These are phyloP conservation scores for Pythium scleroteichum DNA, from an alignment of 352 stramenopile species.

Conservation along the genomic window DNA sequence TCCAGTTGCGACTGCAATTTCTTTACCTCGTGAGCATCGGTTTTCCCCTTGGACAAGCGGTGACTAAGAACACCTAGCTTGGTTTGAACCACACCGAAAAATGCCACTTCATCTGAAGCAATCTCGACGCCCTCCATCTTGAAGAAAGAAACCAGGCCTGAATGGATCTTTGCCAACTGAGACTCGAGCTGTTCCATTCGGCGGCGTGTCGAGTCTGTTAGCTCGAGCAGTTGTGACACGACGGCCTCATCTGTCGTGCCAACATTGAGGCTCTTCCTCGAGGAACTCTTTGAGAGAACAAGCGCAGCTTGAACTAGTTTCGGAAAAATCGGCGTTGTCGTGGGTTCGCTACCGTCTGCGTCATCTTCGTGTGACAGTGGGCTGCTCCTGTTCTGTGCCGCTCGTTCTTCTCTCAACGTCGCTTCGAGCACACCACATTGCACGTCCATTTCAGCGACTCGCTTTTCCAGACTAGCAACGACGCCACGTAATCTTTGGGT, in stretches of 20 bases:
- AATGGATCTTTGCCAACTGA: constrained; percentile 20
- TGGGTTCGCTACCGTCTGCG: background rate
- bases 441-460: constrained; percentile 21
- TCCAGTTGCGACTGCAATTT: constrained; percentile 15
- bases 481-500: no score
- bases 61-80: constrained; percentile 21
- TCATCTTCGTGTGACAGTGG: background rate
- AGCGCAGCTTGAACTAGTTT: constrained; percentile 27
- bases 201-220: constrained; percentile 17
- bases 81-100: constrained; percentile 8
- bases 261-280: constrained; percentile 5
- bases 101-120: background rate
- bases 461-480: constrained; percentile 8
- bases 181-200: constrained; percentile 8
- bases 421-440: constrained; percentile 17
- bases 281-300: constrained; percentile 14
- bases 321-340: constrained; percentile 16
- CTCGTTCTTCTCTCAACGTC: constrained; percentile 15
- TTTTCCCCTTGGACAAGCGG: constrained; percentile 17
- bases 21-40: constrained; percentile 9
- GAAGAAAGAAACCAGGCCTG: constrained; percentile 32
- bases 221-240: constrained; percentile 27
- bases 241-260: constrained; percentile 20
- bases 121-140: constrained; percentile 23
- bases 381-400: background rate